A percentile compares a stretch with the other conserved stretches of the same genome.
phyloP scores from a whole-genome alignment of 805 yeast species.

The Metschnikowia koreensis region DNA sequence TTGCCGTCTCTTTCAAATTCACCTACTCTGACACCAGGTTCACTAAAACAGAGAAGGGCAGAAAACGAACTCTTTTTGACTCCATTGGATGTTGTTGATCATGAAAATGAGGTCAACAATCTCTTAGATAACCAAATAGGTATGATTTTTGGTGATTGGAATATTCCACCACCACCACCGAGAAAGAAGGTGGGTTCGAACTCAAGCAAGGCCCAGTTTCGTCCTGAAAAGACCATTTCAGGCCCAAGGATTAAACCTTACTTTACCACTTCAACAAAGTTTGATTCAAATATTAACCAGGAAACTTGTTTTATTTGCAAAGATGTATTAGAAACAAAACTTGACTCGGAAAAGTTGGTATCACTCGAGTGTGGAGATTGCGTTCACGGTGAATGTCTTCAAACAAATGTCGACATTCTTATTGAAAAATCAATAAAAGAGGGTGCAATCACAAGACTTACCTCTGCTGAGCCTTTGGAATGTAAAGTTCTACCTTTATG shows the following conservation, averaged over 20 bases:
- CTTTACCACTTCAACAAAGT: slow-evolving; percentile 4
- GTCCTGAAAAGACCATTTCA: background rate
- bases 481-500: slow-evolving; percentile 13
- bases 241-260: slow-evolving; percentile 14
- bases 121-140: slow-evolving; percentile 15
- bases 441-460: background rate
- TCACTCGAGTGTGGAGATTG: slow-evolving; percentile 54
- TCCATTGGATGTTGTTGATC: slow-evolving; percentile 18
- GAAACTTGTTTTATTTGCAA: slow-evolving; percentile 50
- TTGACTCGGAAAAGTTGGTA: slow-evolving; percentile 45
- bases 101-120: slow-evolving; percentile 11
- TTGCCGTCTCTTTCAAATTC: slow-evolving; percentile 14
- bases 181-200: slow-evolving; percentile 2
- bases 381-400: slow-evolving; percentile 58
- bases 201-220: slow-evolving; percentile 2
- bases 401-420: slow-evolving; percentile 13
- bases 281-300: background rate
- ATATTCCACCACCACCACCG: slow-evolving; percentile 21
- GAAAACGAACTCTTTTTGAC: slow-evolving; percentile 14
- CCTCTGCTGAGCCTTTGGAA: background rate
- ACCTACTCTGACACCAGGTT: slow-evolving; percentile 15
- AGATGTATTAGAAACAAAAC: slow-evolving; percentile 46
- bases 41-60: slow-evolving; percentile 1
- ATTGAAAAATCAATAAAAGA: slow-evolving; percentile 9
- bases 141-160: slow-evolving; percentile 14